These are phyloP conservation scores for Ganoderma leucocontextum DNA, from an alignment of 1,284 basidiomycete species.

Conservation along the genomic window DNA sequence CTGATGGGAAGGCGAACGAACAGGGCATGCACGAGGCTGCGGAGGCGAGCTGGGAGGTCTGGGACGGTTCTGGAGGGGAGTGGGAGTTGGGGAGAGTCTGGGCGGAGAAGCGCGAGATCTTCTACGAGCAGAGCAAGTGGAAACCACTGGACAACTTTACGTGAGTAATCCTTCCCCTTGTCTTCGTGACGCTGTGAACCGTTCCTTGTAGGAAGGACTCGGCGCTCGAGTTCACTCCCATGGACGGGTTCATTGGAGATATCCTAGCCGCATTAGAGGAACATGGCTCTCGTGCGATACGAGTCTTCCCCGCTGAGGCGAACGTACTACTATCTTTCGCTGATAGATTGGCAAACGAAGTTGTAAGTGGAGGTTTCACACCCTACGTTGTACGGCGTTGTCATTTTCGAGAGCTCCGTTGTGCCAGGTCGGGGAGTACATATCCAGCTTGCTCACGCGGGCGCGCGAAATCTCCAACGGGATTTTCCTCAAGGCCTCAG, in stretches of 20 bases:
- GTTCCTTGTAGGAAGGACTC: conserved; percentile 48
- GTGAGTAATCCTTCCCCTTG: conserved; percentile 53
- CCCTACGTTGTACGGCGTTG: neutral
- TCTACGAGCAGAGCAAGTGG: conserved; percentile 86
- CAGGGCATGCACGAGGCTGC: conserved; percentile 81
- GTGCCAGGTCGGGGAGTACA: conserved; percentile 85
- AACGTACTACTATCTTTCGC: conserved; percentile 80
- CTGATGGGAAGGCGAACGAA: conserved; percentile 78
- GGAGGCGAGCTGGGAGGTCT: conserved; percentile 86
- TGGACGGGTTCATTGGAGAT: conserved; percentile 89
- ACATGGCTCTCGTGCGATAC: conserved; percentile 82
- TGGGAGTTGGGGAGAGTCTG: conserved; percentile 95
- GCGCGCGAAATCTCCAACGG: conserved; percentile 81
- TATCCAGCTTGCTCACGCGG: conserved; percentile 78
- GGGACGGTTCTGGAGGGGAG: conserved; percentile 53
- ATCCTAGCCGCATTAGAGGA: conserved; percentile 72
- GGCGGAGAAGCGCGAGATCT: conserved; percentile 94
- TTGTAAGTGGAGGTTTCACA: conserved; percentile 55
- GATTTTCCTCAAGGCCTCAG: conserved; percentile 85
- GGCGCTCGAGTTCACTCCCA: conserved; percentile 85
- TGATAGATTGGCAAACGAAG: conserved; percentile 79
- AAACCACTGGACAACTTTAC: conserved; percentile 86
- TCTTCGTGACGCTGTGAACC: conserved; percentile 2
- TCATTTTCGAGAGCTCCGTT: neutral
- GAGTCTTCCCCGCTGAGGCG: conserved; percentile 85